Evolutionary conservation across 805 yeast genomes (phyloP).

Genomic region (Saturnispora quitensis): DNA sequence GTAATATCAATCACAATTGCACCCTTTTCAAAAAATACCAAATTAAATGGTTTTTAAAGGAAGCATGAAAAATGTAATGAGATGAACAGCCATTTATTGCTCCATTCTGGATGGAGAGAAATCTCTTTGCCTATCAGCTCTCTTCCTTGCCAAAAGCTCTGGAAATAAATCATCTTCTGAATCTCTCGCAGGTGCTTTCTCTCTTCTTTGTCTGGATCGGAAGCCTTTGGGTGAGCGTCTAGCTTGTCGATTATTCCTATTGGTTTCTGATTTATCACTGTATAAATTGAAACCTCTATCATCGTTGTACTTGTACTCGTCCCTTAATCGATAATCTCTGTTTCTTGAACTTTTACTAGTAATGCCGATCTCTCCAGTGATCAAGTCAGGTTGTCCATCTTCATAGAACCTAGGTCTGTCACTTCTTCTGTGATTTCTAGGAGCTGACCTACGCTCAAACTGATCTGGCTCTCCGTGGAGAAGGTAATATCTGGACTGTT

Average conservation of each 20-base stretch:
- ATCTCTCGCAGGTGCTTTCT: conserved; percentile 11
- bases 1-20: not conserved
- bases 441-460: conserved; percentile 24
- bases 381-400: conserved; percentile 22
- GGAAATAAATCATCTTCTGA: conserved; percentile 33
- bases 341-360: not conserved
- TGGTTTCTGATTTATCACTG: too few relatives aligned
- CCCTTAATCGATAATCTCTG: conserved; percentile 2
- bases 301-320: not conserved
- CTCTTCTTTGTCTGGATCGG: conserved; percentile 10
- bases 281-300: not conserved
- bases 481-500: conserved; percentile 53
- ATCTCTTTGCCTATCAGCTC: conserved; percentile 7
- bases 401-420: conserved; percentile 1
- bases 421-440: conserved; percentile 9
- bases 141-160: conserved; percentile 19
- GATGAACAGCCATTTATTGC: not conserved
- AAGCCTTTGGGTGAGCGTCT: conserved; percentile 6
- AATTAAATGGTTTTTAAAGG: too few relatives aligned
- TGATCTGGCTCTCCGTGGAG: conserved; percentile 62
- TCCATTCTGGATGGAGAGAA: conserved; percentile 5
- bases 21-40: not conserved
- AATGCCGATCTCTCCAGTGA: conserved; percentile 25
- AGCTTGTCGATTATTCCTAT: not conserved
- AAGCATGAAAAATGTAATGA: too few relatives aligned